These are phyloP conservation scores for Coemansia sp. DNA, from an alignment of 192 early-diverging fungal species.

Conservation along the genomic window DNA sequence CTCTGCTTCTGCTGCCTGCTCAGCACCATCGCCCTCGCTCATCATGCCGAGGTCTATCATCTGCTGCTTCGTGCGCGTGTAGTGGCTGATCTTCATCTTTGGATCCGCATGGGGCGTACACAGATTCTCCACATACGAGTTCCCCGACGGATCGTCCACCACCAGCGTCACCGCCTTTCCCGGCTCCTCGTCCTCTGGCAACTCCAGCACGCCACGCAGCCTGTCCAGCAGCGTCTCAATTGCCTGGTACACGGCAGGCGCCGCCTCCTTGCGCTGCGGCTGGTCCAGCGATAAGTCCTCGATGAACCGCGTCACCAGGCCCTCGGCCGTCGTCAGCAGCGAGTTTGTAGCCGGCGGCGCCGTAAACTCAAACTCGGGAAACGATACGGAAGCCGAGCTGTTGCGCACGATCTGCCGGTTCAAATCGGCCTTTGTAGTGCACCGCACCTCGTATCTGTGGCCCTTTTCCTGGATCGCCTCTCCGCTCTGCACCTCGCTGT, in stretches of 20 bases:
- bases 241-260: slow-evolving; percentile 67
- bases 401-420: slow-evolving; percentile 92
- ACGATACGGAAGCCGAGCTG: slow-evolving; percentile 71
- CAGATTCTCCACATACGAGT: slow-evolving; percentile 89
- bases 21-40: slow-evolving; percentile 58
- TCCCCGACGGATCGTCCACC: slow-evolving; percentile 89
- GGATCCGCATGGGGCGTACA: slow-evolving; percentile 73
- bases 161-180: slow-evolving; percentile 67
- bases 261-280: slow-evolving; percentile 69
- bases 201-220: slow-evolving; percentile 58
- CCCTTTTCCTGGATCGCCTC: slow-evolving; percentile 82
- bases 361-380: slow-evolving; percentile 85
- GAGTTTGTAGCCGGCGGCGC: slow-evolving; percentile 82
- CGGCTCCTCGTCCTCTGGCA: slow-evolving; percentile 48
- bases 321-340: slow-evolving; percentile 89
- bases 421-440: slow-evolving; percentile 74
- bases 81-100: slow-evolving; percentile 66
- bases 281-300: slow-evolving; percentile 82
- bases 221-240: slow-evolving; percentile 70
- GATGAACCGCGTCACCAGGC: slow-evolving; percentile 70
- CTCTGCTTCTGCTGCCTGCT: slow-evolving; percentile 23
- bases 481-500: slow-evolving; percentile 90
- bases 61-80: slow-evolving; percentile 76
- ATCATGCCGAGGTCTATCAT: slow-evolving; percentile 72
- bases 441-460: slow-evolving; percentile 61